Conservation (phyloP, 2,329 filamentous ascomycete genomes). For the Sodiomyces alkalinus region DNA sequence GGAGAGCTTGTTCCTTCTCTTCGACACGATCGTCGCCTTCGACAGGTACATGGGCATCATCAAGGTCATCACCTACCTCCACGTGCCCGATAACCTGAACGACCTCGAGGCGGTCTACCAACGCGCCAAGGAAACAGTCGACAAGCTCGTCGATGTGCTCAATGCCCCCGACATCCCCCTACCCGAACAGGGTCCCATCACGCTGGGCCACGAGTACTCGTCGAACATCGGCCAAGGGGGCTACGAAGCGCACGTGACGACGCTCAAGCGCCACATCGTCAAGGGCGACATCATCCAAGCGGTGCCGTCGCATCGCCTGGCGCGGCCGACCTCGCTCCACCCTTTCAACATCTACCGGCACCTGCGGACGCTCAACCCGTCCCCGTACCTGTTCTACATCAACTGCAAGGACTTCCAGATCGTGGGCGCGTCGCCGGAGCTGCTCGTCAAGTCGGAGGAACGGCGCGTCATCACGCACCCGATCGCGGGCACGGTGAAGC, state of each 20-base stretch:
- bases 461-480: slow-evolving; percentile 90
- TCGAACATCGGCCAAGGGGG: slow-evolving; percentile 84
- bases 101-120: slow-evolving; percentile 55
- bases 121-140: slow-evolving; percentile 47
- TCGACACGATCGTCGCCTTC: slow-evolving; percentile 85
- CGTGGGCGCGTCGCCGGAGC: slow-evolving; percentile 85
- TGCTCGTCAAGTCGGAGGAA: slow-evolving; percentile 79
- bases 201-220: slow-evolving; percentile 60
- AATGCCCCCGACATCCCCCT: slow-evolving; percentile 61
- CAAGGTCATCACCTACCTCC: slow-evolving; percentile 85
- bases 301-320: slow-evolving; percentile 86
- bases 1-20: slow-evolving; percentile 94
- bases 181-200: slow-evolving; percentile 60
- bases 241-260: slow-evolving; percentile 79
- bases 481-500: slow-evolving; percentile 88
- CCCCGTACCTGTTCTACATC: slow-evolving; percentile 93
- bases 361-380: slow-evolving; percentile 92
- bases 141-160: slow-evolving; percentile 54
- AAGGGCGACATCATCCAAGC: slow-evolving; percentile 94
- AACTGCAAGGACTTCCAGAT: slow-evolving; percentile 88
- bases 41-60: slow-evolving; percentile 89
- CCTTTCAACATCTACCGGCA: slow-evolving; percentile 98
- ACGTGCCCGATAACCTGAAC: slow-evolving; percentile 41
- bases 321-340: slow-evolving; percentile 77
- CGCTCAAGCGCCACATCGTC: slow-evolving; percentile 79